Evolutionary conservation across 2,329 filamentous ascomycete genomes (phyloP), one percentile per base, ranked within the genome.

Genomic region (Botrytis cinerea): DNA sequence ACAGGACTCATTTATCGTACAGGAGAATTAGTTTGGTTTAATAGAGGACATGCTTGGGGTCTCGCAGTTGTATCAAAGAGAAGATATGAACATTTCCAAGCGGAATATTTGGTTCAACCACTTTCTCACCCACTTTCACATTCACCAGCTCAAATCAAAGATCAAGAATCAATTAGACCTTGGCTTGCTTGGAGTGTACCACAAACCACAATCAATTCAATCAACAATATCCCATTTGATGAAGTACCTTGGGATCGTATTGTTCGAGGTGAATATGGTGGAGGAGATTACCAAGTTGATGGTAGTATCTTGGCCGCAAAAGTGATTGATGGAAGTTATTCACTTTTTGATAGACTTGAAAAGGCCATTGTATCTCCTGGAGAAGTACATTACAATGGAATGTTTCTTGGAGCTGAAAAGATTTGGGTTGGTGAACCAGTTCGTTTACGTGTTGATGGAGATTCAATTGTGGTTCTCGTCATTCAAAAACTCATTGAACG

Each of bases 171-270:
- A 7, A 81, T 89, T 54, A 84, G 87, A 54, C 87, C 87, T 0
- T 89, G 87, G 87, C 83, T 89, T 43, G 87, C 87, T 1, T 89
- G 87, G 87, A 87, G 85, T 69, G 84, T 87, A 20, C 87, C 87
- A 1, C 78, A 77, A n/a, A 86, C 85, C 72, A 88, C 86, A 3
- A 83, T 85, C 72, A 76, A 79, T 22, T 80, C 77, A 16, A 79
- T 89, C 5, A 84, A 82, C 5, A 75, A 77, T 32, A 78, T 84
- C 4, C 81, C 80, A 7, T 89, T 85, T 76, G 84, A 86, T 28
- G 83, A 82, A 69, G 83, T 87, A 7, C 84, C 88, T 14, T 89
- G 87, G 87, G 80, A 83, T 51, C 83, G 81, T 20, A 79, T 85
- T 51, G 70, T 83, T 5, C 79, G 79, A 46, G 83, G 83, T 12